Conservation (phyloP, 208 protist genomes). For the Acanthamoeba polyphaga region DNA sequence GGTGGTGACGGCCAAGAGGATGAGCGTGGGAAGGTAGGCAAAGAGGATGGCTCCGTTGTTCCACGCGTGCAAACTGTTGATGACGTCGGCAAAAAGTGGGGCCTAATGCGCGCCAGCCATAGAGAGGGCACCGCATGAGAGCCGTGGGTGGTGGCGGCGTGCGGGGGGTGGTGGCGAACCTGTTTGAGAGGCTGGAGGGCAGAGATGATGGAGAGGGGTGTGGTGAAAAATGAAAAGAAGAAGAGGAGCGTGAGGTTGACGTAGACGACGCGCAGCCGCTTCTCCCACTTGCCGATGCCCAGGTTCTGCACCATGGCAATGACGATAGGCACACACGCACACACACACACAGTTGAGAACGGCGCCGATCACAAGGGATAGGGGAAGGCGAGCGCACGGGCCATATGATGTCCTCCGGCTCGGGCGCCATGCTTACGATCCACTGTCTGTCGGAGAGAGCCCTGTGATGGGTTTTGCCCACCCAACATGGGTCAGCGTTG, state of each 20-base stretch:
- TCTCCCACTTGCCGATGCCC: slow-evolving; percentile 73
- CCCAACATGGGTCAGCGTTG: too few relatives aligned
- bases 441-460: background rate
- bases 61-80: slow-evolving; percentile 19
- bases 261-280: slow-evolving; percentile 61
- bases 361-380: background rate
- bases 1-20: slow-evolving; percentile 66
- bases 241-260: slow-evolving; percentile 60
- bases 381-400: background rate
- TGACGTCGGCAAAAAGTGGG: slow-evolving; percentile 28
- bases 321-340: background rate
- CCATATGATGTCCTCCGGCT: slow-evolving; percentile 75
- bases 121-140: background rate
- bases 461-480: background rate
- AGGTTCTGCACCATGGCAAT: slow-evolving; percentile 23
- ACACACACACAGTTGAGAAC: background rate
- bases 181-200: slow-evolving; percentile 41
- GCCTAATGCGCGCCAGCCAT: background rate
- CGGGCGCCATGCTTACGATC: slow-evolving; percentile 57
- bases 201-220: slow-evolving; percentile 66
- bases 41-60: slow-evolving; percentile 72
- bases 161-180: background rate
- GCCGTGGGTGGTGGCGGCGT: too few relatives aligned
- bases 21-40: slow-evolving; percentile 68
- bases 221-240: slow-evolving; percentile 75